Base-by-base conservation (phyloP, 257 asterid genomes). In the Galeopsis tetrahit region DNA sequence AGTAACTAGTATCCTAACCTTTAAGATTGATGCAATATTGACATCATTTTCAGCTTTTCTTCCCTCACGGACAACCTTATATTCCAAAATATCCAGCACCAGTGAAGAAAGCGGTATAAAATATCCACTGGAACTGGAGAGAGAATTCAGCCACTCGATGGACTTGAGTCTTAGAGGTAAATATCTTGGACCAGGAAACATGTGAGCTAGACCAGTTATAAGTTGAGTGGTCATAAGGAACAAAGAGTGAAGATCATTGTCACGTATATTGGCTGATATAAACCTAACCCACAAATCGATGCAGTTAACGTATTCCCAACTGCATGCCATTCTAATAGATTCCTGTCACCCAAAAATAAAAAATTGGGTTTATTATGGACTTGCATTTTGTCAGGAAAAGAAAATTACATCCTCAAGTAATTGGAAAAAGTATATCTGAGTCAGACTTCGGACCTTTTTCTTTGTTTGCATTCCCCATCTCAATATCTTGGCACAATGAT, bases 111-210 rank as follows among this genome's bases (percentile, higher is more conserved):
- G 79, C 7, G 99, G 99, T 43, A 95, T 76, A 80, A 88, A 92
- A 44, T 65, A 56, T 67, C 89, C 91, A 84, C 89, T 88, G 39
- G 96, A 87, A 79, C 78, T 82, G 61, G 98, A 80, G 55, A 95
- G 88, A 79, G 55, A 62, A 83, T 86, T 92, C 66, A 95, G 92
- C 99, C 99, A 95, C 72, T 83, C 88, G 36, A 90, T 77, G 79
- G 96, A 95, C 85, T 92, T 90, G 71, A 95, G 86, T 74, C 97
- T 81, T 48, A 95, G 76, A 60, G 99, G 98, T 82, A 90, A 89
- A 77, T 95, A 90, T 90, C 97, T 92, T 52, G 94, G 87, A 65
- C 96, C 99, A 64, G 90, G 80, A 80, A 90, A 90, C 87, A 85
- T 71, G 84, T 80, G 77, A 74, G 89, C 90, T 68, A 95, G 73